Conservation (phyloP, 805 yeast genomes). For the Candida wancherniae region DNA sequence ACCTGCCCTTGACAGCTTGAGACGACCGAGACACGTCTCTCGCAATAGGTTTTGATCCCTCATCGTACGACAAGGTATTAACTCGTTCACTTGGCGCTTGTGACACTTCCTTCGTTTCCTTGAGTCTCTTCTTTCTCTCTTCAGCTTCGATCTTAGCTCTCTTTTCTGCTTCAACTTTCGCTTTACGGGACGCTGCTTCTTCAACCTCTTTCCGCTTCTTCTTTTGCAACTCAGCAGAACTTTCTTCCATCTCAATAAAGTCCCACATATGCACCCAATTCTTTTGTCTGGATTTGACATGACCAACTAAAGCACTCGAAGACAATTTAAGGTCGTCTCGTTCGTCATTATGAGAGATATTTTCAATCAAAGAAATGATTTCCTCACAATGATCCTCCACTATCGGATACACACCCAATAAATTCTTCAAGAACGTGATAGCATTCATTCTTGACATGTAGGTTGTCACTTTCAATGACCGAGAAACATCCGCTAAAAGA, state of each 20-base stretch:
- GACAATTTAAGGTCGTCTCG: constrained; percentile 82
- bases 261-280: constrained; percentile 53
- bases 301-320: constrained; percentile 65
- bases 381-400: constrained; percentile 61
- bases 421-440: constrained; percentile 67
- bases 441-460: constrained; percentile 80
- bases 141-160: constrained; percentile 9
- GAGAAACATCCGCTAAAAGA: constrained; percentile 40
- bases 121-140: constrained; percentile 11
- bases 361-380: constrained; percentile 44
- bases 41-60: constrained; percentile 8
- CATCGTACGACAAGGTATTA: constrained; percentile 19
- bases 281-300: constrained; percentile 50
- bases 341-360: constrained; percentile 47
- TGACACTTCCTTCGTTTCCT: constrained; percentile 9
- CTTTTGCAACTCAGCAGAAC: constrained; percentile 29
- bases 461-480: constrained; percentile 45
- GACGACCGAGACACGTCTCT: constrained; percentile 14
- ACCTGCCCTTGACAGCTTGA: constrained; percentile 21
- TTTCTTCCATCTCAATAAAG: constrained; percentile 47
- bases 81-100: constrained; percentile 3
- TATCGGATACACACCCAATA: constrained; percentile 60
- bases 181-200: constrained; percentile 12
- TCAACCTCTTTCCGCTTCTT: constrained; percentile 20
- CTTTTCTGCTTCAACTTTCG: constrained; percentile 14